Percentiles rank a stretch among this genome's conserved stretches.
phyloP scores from a whole-genome alignment of 1,284 basidiomycete genomes.

The Cryptococcus deneoformans region DNA sequence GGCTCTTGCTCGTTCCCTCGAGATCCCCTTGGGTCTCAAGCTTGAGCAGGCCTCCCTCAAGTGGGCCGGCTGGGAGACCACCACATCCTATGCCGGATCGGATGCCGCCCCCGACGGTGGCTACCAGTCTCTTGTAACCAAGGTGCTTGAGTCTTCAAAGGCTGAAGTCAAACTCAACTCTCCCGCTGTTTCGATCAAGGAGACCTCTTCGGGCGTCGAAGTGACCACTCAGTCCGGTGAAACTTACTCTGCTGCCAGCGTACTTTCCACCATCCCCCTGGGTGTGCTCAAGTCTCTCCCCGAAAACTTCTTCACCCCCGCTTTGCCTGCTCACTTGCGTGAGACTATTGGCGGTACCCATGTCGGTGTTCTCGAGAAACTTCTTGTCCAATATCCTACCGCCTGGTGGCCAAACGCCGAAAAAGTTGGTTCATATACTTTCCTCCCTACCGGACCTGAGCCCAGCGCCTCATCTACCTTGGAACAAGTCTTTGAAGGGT shows the following conservation, averaged over 20 bases:
- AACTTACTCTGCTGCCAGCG: constrained; percentile 38
- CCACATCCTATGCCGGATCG: constrained; percentile 51
- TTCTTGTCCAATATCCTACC: constrained; percentile 49
- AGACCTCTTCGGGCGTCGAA: constrained; percentile 17
- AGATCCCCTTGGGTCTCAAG: constrained; percentile 52
- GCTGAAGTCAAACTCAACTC: constrained; percentile 42
- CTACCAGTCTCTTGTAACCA: constrained; percentile 50
- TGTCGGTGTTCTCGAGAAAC: constrained; percentile 53
- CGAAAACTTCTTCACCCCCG: constrained; percentile 38
- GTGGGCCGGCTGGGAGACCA: constrained; percentile 50
- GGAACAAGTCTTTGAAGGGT: constrained; percentile 37
- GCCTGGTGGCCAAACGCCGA: constrained; percentile 53
- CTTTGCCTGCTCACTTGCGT: constrained; percentile 32
- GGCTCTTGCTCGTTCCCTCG: constrained; percentile 50
- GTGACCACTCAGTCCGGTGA: constrained; percentile 34
- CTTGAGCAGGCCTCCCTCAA: constrained; percentile 48
- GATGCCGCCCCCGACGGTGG: constrained; percentile 54
- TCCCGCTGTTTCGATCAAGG: constrained; percentile 28
- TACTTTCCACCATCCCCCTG: constrained; percentile 50
- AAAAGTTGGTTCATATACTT: constrained; percentile 46
- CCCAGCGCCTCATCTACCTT: constrained; percentile 18
- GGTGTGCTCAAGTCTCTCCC: constrained; percentile 46
- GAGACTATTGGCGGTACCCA: constrained; percentile 42
- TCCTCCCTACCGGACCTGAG: constrained; percentile 38
- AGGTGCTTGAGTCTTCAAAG: constrained; percentile 44